A percentile compares a stretch with the other conserved stretches of the same genome.
These are phyloP conservation scores for Pascua guehoae DNA, from an alignment of 1,284 basidiomycete genomes.

Conservation along the genomic window DNA sequence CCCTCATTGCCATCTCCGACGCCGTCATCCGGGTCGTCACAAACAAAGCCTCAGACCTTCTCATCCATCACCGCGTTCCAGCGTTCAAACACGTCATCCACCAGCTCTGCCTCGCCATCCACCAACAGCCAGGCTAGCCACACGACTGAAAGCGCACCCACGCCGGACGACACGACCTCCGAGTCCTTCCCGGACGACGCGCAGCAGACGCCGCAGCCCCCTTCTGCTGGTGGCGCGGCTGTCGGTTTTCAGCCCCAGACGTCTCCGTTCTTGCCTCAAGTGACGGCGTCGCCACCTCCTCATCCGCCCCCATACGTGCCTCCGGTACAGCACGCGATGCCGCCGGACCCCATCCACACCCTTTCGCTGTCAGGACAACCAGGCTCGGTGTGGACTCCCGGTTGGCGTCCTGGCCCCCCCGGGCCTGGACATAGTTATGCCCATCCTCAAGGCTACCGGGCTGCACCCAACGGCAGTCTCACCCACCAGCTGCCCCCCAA, in stretches of 20 bases:
- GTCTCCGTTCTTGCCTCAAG: constrained; percentile 29
- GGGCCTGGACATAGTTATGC: constrained; percentile 9
- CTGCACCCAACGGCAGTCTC: constrained; percentile 18
- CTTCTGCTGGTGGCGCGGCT: not conserved
- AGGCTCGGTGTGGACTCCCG: constrained; percentile 15
- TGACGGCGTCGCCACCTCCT: constrained; percentile 43
- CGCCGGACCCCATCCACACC: constrained; percentile 43
- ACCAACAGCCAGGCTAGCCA: constrained; percentile 6
- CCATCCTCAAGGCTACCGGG: constrained; percentile 10
- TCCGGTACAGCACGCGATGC: constrained; percentile 45
- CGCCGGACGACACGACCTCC: constrained; percentile 13
- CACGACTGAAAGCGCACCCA: not conserved
- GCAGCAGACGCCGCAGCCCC: constrained; percentile 14
- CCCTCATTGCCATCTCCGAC: constrained; percentile 35
- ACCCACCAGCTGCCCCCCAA: constrained; percentile 21
- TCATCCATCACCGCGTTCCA: constrained; percentile 21
- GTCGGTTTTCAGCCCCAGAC: constrained; percentile 6
- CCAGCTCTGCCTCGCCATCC: constrained; percentile 20
- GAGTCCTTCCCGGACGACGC: constrained; percentile 9
- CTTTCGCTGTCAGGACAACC: constrained; percentile 15
- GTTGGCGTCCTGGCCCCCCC: constrained; percentile 18
- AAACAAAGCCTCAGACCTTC: constrained; percentile 27
- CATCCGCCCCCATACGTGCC: constrained; percentile 41
- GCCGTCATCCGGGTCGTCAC: constrained; percentile 32
- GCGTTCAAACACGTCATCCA: constrained; percentile 17